These are phyloP conservation scores for Gypsophila paniculata DNA, from an alignment of 179 eudicot species.

Conservation along the genomic window DNA sequence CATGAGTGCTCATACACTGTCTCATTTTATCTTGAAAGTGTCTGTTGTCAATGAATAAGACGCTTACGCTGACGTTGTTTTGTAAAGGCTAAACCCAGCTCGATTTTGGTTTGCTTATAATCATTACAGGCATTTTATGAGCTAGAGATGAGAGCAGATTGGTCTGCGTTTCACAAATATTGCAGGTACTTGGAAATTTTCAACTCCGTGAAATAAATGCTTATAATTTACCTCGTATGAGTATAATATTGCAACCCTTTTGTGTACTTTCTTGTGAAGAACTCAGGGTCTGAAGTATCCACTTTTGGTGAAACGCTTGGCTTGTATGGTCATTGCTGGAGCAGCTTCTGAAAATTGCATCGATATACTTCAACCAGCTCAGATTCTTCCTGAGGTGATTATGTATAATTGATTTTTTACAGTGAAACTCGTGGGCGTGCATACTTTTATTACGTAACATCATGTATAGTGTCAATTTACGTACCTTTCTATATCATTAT, in stretches of 20 bases:
- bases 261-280: slow-evolving; percentile 35
- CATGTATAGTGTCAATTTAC: no score
- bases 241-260: no score
- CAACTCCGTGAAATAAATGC: slow-evolving; percentile 5
- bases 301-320: slow-evolving; percentile 75
- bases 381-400: slow-evolving; percentile 48
- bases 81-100: no score
- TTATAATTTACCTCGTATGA: no score
- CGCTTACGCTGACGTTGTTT: no score
- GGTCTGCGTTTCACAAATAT: slow-evolving; percentile 61
- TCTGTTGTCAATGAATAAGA: neutral
- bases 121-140: slow-evolving; percentile 44
- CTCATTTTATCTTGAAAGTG: neutral
- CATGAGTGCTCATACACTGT: neutral
- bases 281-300: slow-evolving; percentile 75
- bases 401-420: neutral
- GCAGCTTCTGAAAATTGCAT: slow-evolving; percentile 49
- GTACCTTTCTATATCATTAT: no score
- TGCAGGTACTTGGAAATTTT: slow-evolving; percentile 52
- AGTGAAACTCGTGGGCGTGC: no score
- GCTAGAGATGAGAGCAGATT: slow-evolving; percentile 68
- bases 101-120: slow-evolving; percentile 14
- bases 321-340: slow-evolving; percentile 79
- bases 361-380: slow-evolving; percentile 79
- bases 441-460: no score